phyloP scores from a whole-genome alignment of 2,329 filamentous ascomycete genomes.

The Hyphodiscus sp. region DNA sequence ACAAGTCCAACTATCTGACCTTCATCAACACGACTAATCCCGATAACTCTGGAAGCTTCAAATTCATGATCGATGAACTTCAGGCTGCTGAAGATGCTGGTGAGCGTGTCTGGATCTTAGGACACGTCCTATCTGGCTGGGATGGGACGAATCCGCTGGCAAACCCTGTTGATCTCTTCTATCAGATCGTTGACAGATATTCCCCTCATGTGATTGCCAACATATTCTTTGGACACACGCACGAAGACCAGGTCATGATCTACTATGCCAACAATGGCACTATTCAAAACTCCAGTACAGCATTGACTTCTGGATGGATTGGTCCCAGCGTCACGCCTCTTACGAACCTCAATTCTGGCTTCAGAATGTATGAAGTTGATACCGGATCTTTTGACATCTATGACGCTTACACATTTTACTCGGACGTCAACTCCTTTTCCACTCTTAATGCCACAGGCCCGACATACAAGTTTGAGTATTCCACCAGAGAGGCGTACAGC shows the following conservation, averaged over 20 bases:
- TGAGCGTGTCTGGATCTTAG: slow-evolving; percentile 48
- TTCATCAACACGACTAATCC: slow-evolving; percentile 46
- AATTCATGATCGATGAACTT: slow-evolving; percentile 45
- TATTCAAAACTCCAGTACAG: slow-evolving; percentile 33
- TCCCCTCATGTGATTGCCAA: slow-evolving; percentile 48
- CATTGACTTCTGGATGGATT: slow-evolving; percentile 45
- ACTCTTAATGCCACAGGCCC: slow-evolving; percentile 37
- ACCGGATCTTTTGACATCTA: slow-evolving; percentile 47
- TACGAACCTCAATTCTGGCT: slow-evolving; percentile 48
- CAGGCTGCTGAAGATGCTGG: slow-evolving; percentile 44
- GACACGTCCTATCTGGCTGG: slow-evolving; percentile 49
- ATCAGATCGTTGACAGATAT: slow-evolving; percentile 48
- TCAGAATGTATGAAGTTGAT: slow-evolving; percentile 48
- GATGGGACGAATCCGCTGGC: slow-evolving; percentile 47
- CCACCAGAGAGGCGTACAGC: slow-evolving; percentile 43
- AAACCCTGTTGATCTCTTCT: slow-evolving; percentile 48
- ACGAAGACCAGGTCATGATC: slow-evolving; percentile 47
- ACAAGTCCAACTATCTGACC: slow-evolving; percentile 39
- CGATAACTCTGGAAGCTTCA: slow-evolving; percentile 42
- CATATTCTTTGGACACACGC: slow-evolving; percentile 48
- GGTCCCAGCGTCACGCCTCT: slow-evolving; percentile 44
- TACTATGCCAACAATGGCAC: slow-evolving; percentile 49
- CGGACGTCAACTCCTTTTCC: slow-evolving; percentile 41
- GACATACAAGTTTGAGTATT: slow-evolving; percentile 44
- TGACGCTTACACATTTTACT: slow-evolving; percentile 46